Base-by-base conservation (phyloP, 108 stramenopile genomes). In the Cafeteria roenbergensis region DNA sequence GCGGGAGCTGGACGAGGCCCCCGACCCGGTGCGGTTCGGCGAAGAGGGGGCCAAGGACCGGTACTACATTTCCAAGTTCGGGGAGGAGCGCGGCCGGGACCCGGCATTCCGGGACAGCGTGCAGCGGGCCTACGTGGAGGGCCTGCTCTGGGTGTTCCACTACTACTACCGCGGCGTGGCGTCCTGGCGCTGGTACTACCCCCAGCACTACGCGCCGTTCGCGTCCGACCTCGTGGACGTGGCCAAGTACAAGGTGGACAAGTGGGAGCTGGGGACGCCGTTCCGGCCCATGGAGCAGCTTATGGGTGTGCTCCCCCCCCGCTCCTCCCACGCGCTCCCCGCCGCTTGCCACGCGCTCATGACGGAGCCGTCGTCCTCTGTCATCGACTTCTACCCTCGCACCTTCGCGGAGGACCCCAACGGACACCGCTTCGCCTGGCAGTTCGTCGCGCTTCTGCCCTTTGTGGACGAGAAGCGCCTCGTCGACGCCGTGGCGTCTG, bases 201-300 rank as follows among this genome's bases (percentile, higher is more conserved):
- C 93, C 0, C 93, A 89, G 72, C 97, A 96, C 71, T 99, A 99
- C 71, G 95, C 92, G 12, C 94, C 95, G 3, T 95, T 99, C 73
- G 94, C 97, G 20, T 90, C 90, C 8, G 97, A 99, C 81, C 79
- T 99, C 35, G 73, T 81, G 65, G 91, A 96, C 73, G 88, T 94
- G 70, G 91, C 89, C 54, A 60, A 85, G 63, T 93, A 88, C 77
- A 69, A 80, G 25, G 73, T 77, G 55, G 69, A 80, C 34, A 66
- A 72, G 0, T 94, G 94, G 73, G 86, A 88, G 38, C 62, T 82
- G 64, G 81, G 78, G 64, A 30, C 28, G 58, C 97, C 97, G 24
- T 96, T 99, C 84, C 86, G 75, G 35, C 94, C 97, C 22, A 76
- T 96, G 9, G 91, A 94, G 70, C 97, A 99, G 72, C 83, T 99